Percentiles rank a stretch among this genome's conserved stretches.
These are phyloP conservation scores for Aspergillus aculeatinus DNA, from an alignment of 2,329 filamentous ascomycete genomes.

Conservation along the genomic window DNA sequence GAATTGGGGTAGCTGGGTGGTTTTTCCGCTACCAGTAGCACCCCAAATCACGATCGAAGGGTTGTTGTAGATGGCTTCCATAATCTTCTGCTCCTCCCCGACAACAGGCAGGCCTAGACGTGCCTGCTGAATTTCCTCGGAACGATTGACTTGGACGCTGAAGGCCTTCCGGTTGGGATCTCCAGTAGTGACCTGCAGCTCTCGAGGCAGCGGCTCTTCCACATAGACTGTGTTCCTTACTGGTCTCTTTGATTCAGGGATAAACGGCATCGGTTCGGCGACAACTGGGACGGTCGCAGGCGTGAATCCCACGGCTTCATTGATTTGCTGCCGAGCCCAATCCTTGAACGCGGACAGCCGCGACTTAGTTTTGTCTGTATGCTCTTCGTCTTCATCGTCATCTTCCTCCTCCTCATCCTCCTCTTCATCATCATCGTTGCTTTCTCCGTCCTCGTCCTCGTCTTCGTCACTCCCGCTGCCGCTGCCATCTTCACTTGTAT, in stretches of 20 bases:
- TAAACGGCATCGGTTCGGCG: slow-evolving; percentile 34
- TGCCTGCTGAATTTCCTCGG: slow-evolving; percentile 71
- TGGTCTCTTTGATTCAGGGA: slow-evolving; percentile 28
- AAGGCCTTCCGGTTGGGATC: slow-evolving; percentile 67
- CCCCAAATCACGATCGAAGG: slow-evolving; percentile 89
- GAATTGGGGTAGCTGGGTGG: slow-evolving; percentile 95
- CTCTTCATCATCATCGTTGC: slow-evolving; percentile 20
- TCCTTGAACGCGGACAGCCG: slow-evolving; percentile 76
- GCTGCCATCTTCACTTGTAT: slow-evolving; percentile 31
- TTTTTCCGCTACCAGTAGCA: slow-evolving; percentile 95
- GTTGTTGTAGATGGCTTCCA: slow-evolving; percentile 95
- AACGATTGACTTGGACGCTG: slow-evolving; percentile 69
- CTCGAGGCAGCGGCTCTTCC: slow-evolving; percentile 41
- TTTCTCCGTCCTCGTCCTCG: slow-evolving; percentile 32
- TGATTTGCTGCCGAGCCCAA: slow-evolving; percentile 85
- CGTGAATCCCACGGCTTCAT: slow-evolving; percentile 72
- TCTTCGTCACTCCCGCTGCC: slow-evolving; percentile 30
- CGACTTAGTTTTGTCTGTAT: slow-evolving; percentile 23
- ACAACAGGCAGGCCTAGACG: slow-evolving; percentile 84
- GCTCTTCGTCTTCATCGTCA: slow-evolving; percentile 25
- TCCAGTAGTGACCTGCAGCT: slow-evolving; percentile 40
- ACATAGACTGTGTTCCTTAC: slow-evolving; percentile 39
- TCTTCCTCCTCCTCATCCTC: slow-evolving; percentile 22
- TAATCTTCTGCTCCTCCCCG: slow-evolving; percentile 92
- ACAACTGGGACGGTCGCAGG: slow-evolving; percentile 44